Evolutionary conservation across 352 stramenopile species (phyloP).

Genomic region (Phytopythium cucurbitacearum): DNA sequence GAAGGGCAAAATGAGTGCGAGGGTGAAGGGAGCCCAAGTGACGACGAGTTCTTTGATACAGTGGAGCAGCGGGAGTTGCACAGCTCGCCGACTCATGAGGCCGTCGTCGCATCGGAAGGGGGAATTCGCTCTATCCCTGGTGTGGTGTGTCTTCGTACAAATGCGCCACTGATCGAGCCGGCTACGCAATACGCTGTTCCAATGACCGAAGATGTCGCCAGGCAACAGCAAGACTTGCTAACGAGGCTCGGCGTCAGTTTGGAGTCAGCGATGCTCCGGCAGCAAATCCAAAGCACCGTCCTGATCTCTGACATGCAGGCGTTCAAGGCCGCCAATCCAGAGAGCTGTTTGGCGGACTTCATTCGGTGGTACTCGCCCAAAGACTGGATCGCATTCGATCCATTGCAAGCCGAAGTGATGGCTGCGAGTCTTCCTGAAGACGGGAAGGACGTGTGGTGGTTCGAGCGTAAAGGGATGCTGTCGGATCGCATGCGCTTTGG

Average conservation of each 20-base stretch:
- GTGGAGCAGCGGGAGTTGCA: slow-evolving; percentile 43
- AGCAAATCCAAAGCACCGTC: slow-evolving; percentile 69
- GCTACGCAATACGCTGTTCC: slow-evolving; percentile 62
- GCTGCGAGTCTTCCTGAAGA: slow-evolving; percentile 29
- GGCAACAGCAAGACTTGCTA: slow-evolving; percentile 72
- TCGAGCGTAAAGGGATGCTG: slow-evolving; percentile 61
- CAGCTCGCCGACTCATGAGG: neutral
- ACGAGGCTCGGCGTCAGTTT: slow-evolving; percentile 57
- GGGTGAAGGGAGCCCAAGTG: slow-evolving; percentile 32
- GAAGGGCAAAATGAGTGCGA: slow-evolving; percentile 11
- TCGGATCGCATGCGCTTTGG: slow-evolving; percentile 68
- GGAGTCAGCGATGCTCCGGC: slow-evolving; percentile 62
- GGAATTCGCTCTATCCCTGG: slow-evolving; percentile 26
- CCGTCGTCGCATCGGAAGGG: slow-evolving; percentile 15
- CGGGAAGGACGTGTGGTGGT: slow-evolving; percentile 57
- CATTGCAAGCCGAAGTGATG: slow-evolving; percentile 11
- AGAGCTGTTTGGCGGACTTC: slow-evolving; percentile 65
- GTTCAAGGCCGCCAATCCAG: slow-evolving; percentile 80
- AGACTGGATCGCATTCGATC: slow-evolving; percentile 60
- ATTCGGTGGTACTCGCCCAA: slow-evolving; percentile 84
- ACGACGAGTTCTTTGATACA: slow-evolving; percentile 85
- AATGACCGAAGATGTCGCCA: slow-evolving; percentile 75
- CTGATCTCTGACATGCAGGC: slow-evolving; percentile 84
- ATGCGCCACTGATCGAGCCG: slow-evolving; percentile 51
- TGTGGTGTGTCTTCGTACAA: slow-evolving; percentile 38